phyloP scores from a whole-genome alignment of 2,329 filamentous ascomycete species.

The Pseudogymnoascus pannorum region DNA sequence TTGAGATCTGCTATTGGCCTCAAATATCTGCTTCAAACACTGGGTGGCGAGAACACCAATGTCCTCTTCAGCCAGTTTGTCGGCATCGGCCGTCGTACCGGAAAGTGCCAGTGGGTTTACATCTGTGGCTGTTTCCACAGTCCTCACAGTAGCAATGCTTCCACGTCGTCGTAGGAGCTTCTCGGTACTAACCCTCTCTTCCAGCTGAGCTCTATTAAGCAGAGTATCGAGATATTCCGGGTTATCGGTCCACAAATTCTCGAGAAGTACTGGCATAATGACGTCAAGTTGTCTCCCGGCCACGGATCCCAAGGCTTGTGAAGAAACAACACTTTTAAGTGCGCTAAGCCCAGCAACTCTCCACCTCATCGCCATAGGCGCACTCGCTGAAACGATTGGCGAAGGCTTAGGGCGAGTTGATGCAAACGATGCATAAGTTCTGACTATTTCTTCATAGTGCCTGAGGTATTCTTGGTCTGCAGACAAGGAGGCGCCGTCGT shows the following conservation, averaged over 20 bases:
- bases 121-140: slow-evolving; percentile 53
- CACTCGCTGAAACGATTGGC: slow-evolving; percentile 51
- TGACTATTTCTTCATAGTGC: slow-evolving; percentile 77
- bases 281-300: slow-evolving; percentile 68
- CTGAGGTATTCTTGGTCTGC: slow-evolving; percentile 77
- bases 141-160: slow-evolving; percentile 72
- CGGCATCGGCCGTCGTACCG: slow-evolving; percentile 77
- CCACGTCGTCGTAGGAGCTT: slow-evolving; percentile 58
- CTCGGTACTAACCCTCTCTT: slow-evolving; percentile 63
- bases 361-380: slow-evolving; percentile 72
- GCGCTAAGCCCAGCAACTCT: slow-evolving; percentile 67
- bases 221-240: slow-evolving; percentile 63
- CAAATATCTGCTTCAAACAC: slow-evolving; percentile 79
- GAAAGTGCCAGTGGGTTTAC: slow-evolving; percentile 66
- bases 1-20: slow-evolving; percentile 73
- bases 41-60: slow-evolving; percentile 77
- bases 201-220: slow-evolving; percentile 56
- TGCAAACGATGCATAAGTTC: slow-evolving; percentile 71
- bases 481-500: slow-evolving; percentile 77
- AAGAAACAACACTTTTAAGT: slow-evolving; percentile 71
- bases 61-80: slow-evolving; percentile 83
- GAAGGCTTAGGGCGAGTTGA: slow-evolving; percentile 48
- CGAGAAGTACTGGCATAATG: slow-evolving; percentile 76
- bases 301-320: slow-evolving; percentile 69
- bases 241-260: slow-evolving; percentile 74